Conservation (phyloP, 2,329 filamentous ascomycete genomes). For the Paracorniculantispora psalliotae region DNA sequence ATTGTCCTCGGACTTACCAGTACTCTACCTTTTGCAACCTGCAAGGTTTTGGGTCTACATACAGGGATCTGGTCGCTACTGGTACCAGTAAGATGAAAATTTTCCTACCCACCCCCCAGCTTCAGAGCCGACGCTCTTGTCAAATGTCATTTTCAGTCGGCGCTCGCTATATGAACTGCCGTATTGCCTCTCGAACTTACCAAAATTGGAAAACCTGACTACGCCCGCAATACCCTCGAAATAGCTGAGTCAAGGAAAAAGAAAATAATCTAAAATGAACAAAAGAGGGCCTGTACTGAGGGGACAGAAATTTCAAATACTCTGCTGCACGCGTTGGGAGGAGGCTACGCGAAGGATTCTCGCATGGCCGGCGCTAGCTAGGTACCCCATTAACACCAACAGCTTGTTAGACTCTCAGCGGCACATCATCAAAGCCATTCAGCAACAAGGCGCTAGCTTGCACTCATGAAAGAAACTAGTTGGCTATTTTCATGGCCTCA, state of each 20-base stretch:
- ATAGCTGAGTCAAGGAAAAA: background rate
- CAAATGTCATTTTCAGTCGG: background rate
- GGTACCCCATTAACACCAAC: background rate
- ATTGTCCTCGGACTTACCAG: conserved; percentile 4
- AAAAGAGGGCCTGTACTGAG: background rate
- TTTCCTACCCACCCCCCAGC: background rate
- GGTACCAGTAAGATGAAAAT: background rate
- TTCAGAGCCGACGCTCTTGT: background rate
- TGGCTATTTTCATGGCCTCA: background rate
- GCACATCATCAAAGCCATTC: background rate
- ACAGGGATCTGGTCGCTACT: too few relatives aligned
- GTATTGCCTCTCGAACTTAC: background rate
- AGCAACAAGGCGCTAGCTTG: background rate
- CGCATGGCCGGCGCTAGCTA: too few relatives aligned
- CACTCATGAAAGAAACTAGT: background rate
- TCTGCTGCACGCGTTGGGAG: background rate
- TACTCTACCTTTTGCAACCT: background rate
- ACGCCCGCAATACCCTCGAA: background rate
- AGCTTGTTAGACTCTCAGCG: background rate
- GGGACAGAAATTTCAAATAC: too few relatives aligned
- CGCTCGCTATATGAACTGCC: background rate
- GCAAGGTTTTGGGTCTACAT: background rate
- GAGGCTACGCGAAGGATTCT: background rate
- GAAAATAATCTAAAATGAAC: background rate
- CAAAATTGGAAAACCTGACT: background rate